Base-by-base conservation (phyloP, 2,329 filamentous ascomycete species). In the Stemphylium beticola region DNA sequence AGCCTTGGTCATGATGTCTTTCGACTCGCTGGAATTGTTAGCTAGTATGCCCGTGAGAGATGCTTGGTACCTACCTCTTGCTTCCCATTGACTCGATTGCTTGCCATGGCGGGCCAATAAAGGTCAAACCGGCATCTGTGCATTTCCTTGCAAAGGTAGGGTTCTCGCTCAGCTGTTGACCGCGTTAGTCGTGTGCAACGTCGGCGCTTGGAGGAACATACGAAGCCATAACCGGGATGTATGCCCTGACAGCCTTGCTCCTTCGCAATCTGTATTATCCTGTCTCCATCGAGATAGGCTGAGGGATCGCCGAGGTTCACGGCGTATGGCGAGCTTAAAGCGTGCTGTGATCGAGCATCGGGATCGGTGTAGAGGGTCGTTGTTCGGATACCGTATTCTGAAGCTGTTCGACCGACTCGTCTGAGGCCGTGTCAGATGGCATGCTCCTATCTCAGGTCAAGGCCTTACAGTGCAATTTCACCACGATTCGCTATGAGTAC, bases 401-500 rank as follows among this genome's bases (percentile, higher is more conserved):
- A 83, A 31, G 95, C 95, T 18, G 95, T 99, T 63, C 88, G 86
- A 63, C 93, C 90, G 64, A 99, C 95, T 64, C 95, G 90, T 58
- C 82, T 84, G 36, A 11, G 7, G 38, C 12, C n/a, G n/a, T 26
- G 18, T 55, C 34, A 61, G 42, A 18, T 22, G 33, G 10, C 0
- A 6, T 24, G 3, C 18, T 36, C 20, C 8, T 10, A 8, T 10
- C 34, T 10, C 29, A n/a, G 12, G 8, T 10, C 29, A 32, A 18
- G 8, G 31, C 17, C 79, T 61, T 74, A 84, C 73, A 99, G 83
- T 44, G 95, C 95, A 67, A 99, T 99, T 78, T 99, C 95, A 67
- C 95, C 95, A 66, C 95, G 88, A 75, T 99, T 99, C 49, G 95
- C 95, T 73, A 99, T 98, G 20, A 99, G 83, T 37, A 98, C 90